phyloP scores from a whole-genome alignment of 176 grass and related monocot genomes.

The Rhynchospora pubera region DNA sequence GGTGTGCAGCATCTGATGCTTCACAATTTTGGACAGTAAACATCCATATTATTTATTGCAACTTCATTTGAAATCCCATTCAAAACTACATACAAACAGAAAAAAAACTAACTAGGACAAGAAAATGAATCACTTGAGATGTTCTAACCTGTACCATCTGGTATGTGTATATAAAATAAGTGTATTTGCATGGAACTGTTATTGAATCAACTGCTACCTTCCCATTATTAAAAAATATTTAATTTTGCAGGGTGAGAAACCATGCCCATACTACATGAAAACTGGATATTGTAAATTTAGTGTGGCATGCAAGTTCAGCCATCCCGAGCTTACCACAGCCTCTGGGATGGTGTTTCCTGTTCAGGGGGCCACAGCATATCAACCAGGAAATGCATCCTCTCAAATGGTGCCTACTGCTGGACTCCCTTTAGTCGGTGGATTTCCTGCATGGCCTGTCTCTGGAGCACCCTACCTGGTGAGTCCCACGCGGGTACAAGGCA shows the following conservation, averaged over 20 bases:
- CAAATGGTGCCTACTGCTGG: not conserved
- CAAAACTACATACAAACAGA: not conserved
- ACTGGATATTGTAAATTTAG: slow-evolving; percentile 39
- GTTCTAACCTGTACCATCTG: not conserved
- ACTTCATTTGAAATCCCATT: not conserved
- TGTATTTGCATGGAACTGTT: not conserved
- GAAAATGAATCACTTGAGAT: not conserved
- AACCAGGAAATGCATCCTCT: slow-evolving; percentile 19
- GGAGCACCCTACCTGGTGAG: slow-evolving; percentile 14
- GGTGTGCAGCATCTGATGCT: not conserved
- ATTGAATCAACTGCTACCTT: not conserved
- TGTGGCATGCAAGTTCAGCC: slow-evolving; percentile 39
- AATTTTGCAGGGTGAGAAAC: slow-evolving; percentile 35
- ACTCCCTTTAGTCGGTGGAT: slow-evolving; percentile 18
- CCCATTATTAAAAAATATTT: not conserved
- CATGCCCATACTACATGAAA: slow-evolving; percentile 36
- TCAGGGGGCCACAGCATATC: slow-evolving; percentile 15
- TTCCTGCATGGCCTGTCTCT: slow-evolving; percentile 24
- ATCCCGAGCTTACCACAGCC: slow-evolving; percentile 18
- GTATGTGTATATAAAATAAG: not conserved
- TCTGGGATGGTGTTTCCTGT: slow-evolving; percentile 5
- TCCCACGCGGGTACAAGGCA: slow-evolving; percentile 10
- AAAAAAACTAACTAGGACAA: not conserved
- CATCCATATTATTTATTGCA: not conserved
- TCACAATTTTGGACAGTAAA: not conserved